Evolutionary conservation across 257 asterid species (phyloP), one percentile per base, ranked within the genome.

Genomic region (Salvia hispanica): DNA sequence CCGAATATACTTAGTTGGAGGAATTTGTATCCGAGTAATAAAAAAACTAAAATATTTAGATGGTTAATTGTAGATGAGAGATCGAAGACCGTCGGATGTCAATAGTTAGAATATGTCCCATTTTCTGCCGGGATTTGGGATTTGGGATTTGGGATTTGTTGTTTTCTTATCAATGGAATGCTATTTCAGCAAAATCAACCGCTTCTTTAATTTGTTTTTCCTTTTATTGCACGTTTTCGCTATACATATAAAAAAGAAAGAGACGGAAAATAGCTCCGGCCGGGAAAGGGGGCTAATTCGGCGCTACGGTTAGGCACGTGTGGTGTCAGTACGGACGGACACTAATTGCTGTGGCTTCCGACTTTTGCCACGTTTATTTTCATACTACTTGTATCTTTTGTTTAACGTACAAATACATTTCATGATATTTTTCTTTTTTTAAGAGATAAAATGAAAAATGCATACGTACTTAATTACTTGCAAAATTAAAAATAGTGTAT

Each of bases 291-390:
- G 55, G 45, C 62, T 42, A 60, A 7, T 53, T 42, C 3, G 18
- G 48, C 62, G 76, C 69, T 46, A 51, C 37, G 21, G 66, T 46
- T 71, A 53, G 66, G 73, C 78, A 72, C 70, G 79, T 72, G 81
- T 58, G 84, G 79, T 43, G 13, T 50, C 70, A 33, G 80, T 79
- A 79, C 81, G 80, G 83, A 79, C 77, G 72, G 78, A 64, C 70
- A 58, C 16, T 62, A 56, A 34, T 6, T 37, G 63, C 42, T 36
- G 66, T 52, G 48, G 43, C 43, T 8, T 39, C 4, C 48, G 76
- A 51, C 59, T 74, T 55, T 44, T 59, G 65, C 64, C 65, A 59
- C 55, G 54, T 45, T 25, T 25, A 25, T 25, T 25, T 25, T 25
- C 31, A 4, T 45, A 18, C 9, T 37, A 11, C 34, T 31, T 2